Evolutionary conservation across 2,329 filamentous ascomycete species (phyloP), one percentile per base, ranked within the genome.

Genomic region (Talaromyces sp.): DNA sequence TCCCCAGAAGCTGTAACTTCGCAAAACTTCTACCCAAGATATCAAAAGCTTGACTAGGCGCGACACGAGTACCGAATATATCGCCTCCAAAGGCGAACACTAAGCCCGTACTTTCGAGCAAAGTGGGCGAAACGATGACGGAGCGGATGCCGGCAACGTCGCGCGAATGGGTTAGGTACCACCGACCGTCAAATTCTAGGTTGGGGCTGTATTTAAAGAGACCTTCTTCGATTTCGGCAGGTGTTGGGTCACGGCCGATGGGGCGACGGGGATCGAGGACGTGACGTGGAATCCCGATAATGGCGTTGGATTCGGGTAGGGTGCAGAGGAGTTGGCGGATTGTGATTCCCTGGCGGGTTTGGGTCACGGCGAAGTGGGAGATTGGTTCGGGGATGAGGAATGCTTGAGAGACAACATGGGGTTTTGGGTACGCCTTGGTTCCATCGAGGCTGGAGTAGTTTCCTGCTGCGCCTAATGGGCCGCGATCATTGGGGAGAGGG

Each of bases 1-100:
- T 99, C 16, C 86, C 83, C 43, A 97, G 77, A 73, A 99, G 86
- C 70, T 93, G 90, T 64, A 93, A 75, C 82, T 96, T 97, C 75
- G 94, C 95, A 78, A 99, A 99, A 2, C 92, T 91, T 78, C 93
- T 95, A 67, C 93, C 95, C 16, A 99, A 81, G 48, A 98, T 87
- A 79, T 99, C 95, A 77, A 99, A 99, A 16, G 90, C 86, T 71
- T 90, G 88, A 77, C 92, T 97, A 0, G 95, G 95, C n/a, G 90
- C 87, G 11, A 96, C 86, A 61, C 93, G 84, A 1, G 93, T 94
- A 14, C 91, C 93, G 70, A 96, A 99, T 1, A 98, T 81, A 75
- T 99, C 95, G 6, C 77, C 75, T 3, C 95, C 95, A 72, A 90
- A 97, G 0, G 92, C 93, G 72, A 97, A 90, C 13, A 99, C 85